These are phyloP conservation scores for Quillaja saponaria DNA, from an alignment of 306 rosid genomes.

Conservation along the genomic window DNA sequence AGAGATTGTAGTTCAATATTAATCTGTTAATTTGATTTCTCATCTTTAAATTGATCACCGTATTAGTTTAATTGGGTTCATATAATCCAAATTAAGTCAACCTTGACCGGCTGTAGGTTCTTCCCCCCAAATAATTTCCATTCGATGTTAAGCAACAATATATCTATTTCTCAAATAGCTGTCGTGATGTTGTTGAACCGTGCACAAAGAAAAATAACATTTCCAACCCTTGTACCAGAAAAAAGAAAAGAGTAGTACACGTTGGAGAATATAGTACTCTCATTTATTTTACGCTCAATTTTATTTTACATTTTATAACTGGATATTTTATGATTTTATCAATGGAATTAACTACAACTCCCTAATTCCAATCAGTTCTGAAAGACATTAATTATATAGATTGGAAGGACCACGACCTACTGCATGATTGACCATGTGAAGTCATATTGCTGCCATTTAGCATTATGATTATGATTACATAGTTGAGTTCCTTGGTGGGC, in stretches of 20 bases:
- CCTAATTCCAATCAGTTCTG: too few relatives aligned
- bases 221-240: too few relatives aligned
- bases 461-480: slow-evolving; percentile 12
- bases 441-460: background rate
- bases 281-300: too few relatives aligned
- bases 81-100: background rate
- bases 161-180: background rate
- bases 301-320: too few relatives aligned
- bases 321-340: too few relatives aligned
- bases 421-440: slow-evolving; percentile 2
- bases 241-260: too few relatives aligned
- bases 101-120: too few relatives aligned
- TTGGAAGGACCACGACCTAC: background rate
- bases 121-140: too few relatives aligned
- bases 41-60: slow-evolving; percentile 4
- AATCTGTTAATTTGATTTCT: slow-evolving; percentile 1
- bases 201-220: slow-evolving; percentile 18
- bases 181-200: slow-evolving; percentile 36
- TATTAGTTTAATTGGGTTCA: slow-evolving; percentile 19
- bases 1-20: slow-evolving; percentile 5
- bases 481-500: slow-evolving; percentile 23
- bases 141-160: slow-evolving; percentile 23
- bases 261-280: too few relatives aligned
- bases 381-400: too few relatives aligned
- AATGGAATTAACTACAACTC: too few relatives aligned